Base-by-base conservation (phyloP, 495 filamentous ascomycete genomes). In the Aspergillus funiculosus region DNA sequence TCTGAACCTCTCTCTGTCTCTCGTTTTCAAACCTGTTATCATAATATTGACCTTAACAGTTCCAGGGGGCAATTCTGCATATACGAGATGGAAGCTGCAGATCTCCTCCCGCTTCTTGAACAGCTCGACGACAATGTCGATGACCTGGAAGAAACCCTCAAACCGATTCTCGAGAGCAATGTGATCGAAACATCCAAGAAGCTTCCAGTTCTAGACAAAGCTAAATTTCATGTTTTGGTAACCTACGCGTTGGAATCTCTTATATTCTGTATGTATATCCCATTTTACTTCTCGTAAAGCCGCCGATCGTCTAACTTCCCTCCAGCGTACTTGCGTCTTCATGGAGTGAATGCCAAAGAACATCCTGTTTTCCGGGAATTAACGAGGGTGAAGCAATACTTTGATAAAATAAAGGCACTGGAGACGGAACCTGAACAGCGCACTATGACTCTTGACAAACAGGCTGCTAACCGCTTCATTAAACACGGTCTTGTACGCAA, bases 211-310 rank as follows among this genome's bases (percentile, higher is more conserved):
- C 71, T 96, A 44, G 92, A 98, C 72, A 92, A 87, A 63, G 91
- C 92, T 14, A 94, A 95, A 67, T 80, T 95, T 45, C 86, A 92
- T 56, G 82, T 94, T 13, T 63, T 92, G 22, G 68, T 80, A 34
- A 82, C 87, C 0, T 97, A 97, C 61, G 78, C 89, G 0, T 80
- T 98, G 39, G 89, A 97, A 51, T 94, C 88, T n/a, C 68, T 95
- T 10, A 62, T 97, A 15, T 97, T 94, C 64, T 91, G 87, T 94
- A 64, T 46, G 80, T 61, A 3, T 18, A 24, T 15, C 15, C 21
- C 14, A 13, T 26, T 28, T 50, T 22, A 19, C 3, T 26, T 24
- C 19, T 27, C 24, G 2, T 26, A 31, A 36, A n/a, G n/a, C n/a
- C 19, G 20, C 28, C 28, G 24, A 32, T 42, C 10, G 8, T 5